Base-by-base conservation (phyloP, 2,329 filamentous ascomycete species). In the Pseudofabraea citricarpa region DNA sequence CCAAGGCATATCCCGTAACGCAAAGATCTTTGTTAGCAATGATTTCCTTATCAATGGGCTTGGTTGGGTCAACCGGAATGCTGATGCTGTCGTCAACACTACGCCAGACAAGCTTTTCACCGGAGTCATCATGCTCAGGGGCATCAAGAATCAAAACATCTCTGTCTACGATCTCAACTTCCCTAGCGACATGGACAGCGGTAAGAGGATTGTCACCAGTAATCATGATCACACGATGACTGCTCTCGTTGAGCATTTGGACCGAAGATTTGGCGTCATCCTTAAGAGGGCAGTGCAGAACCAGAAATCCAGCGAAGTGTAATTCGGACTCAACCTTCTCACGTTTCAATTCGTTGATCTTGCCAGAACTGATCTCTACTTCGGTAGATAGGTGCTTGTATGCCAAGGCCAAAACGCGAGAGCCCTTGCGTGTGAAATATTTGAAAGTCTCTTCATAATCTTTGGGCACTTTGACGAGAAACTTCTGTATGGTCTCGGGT, bases 361-460 rank as follows among this genome's bases (percentile, higher is more conserved):
- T 88, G 62, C 79, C 77, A 53, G 88, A 79, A 33, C 89, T 85
- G 48, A 96, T 75, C 61, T 98, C 93, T 27, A 80, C 76, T 33
- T 94, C 89, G 3, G 76, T 72, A 2, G 89, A 85, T 12, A 98
- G 75, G 61, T 90, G 90, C 72, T 96, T 96, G 73, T 94, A 97
- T 27, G 87, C 93, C 32, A 98, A 78, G 37, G 91, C 89, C 27
- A 98, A 77, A 12, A 98, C 93, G 71, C 93, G 87, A 33, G 90
- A 94, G 55, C 93, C 93, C 56, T 94, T 95, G 51, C 93, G 82
- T 43, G 91, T 97, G 60, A 97, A 98, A 69, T 95, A 89, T 67
- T 97, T 98, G 78, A 83, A 98, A 0, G 93, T 98, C 68, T 97
- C 93, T 63, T 98, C 93, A 59, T 98, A 98, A 61, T 95, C 81